These are phyloP conservation scores for Taxawa tesnikishii DNA, from an alignment of 2,329 filamentous ascomycete genomes.

Conservation along the genomic window DNA sequence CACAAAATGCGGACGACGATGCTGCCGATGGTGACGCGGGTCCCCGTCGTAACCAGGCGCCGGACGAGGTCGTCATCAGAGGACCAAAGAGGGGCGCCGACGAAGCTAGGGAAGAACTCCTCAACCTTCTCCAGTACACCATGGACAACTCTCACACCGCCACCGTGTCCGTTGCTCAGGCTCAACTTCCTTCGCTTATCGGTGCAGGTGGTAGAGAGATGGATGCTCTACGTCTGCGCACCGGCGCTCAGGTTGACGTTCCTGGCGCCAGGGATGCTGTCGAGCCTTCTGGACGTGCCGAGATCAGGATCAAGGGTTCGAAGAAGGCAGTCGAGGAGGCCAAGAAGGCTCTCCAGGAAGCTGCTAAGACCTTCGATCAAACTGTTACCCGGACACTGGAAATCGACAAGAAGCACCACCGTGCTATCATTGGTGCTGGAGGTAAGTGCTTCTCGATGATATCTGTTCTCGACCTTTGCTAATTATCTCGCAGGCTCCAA, in stretches of 20 bases:
- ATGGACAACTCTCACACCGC: slow-evolving; percentile 76
- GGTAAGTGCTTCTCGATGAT: slow-evolving; percentile 44
- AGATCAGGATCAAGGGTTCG: slow-evolving; percentile 86
- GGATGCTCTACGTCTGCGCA: slow-evolving; percentile 74
- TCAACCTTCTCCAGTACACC: slow-evolving; percentile 77
- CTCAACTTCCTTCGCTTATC: slow-evolving; percentile 86
- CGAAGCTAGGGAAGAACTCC: slow-evolving; percentile 80
- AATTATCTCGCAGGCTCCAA: slow-evolving; percentile 54
- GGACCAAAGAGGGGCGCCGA: slow-evolving; percentile 90
- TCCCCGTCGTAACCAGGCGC: slow-evolving; percentile 54
- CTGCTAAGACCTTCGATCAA: slow-evolving; percentile 76
- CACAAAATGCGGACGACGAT: slow-evolving; percentile 46
- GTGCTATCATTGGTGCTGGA: slow-evolving; percentile 74
- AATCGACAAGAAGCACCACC: slow-evolving; percentile 90
- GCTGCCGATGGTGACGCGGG: slow-evolving; percentile 59
- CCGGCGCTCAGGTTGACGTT: slow-evolving; percentile 83
- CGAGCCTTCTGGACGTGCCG: slow-evolving; percentile 55
- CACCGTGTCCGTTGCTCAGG: slow-evolving; percentile 75
- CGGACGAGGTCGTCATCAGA: slow-evolving; percentile 82
- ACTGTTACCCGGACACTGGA: slow-evolving; percentile 76
- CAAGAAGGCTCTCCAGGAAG: slow-evolving; percentile 80
- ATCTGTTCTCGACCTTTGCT: slow-evolving; percentile 16
- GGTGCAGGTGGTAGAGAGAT: slow-evolving; percentile 82
- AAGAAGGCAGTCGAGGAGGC: slow-evolving; percentile 84
- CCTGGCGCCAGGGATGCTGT: slow-evolving; percentile 64